Base-by-base conservation (phyloP, 1,284 basidiomycete species). In the Naganishia liquefaciens region DNA sequence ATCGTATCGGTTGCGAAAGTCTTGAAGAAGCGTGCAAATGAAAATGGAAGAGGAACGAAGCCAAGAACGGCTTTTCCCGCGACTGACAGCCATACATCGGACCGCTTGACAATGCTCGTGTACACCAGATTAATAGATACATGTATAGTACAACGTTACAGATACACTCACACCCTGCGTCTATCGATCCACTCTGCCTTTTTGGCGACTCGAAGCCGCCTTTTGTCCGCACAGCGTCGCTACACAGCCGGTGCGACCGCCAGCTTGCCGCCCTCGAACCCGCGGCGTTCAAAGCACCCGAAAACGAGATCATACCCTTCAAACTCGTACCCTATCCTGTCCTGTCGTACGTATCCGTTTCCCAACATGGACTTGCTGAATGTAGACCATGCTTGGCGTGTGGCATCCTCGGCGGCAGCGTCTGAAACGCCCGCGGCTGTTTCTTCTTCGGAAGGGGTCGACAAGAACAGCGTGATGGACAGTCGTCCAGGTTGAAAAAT, bases 281-380 rank as follows among this genome's bases (percentile, higher is more conserved):
- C 79, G 43, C 68, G 70, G 55, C 73, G 75, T 71, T 93, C 90
- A 78, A 93, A 94, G 77, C 88, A 93, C 40, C 90, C 89, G 77
- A 93, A 98, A 42, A 93, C 90, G 68, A 98, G 83, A 78, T 95
- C 91, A 78, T 98, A 99, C 58, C 90, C 91, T 60, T 91, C 91
- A 76, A 98, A 94, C 79, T 96, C 93, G 82, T 99, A 99, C 75
- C 95, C 91, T 78, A 99, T 99, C 77, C 96, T 90, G 81, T 98
- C 95, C 63, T 90, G 95, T 70, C 93, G 84, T 71, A 76, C 76
- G 72, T 82, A 84, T 42, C 70, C 73, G 30, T 65, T 68, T 1
- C 75, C 74, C 15, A 79, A 66, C 57, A 79, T 60, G 64, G 75
- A 72, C 27, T 69, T 69, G 6, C 69, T 70, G 69, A 71, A 79